These are phyloP conservation scores for Prunus yedoensis DNA, from an alignment of 331 rosid species.

Conservation along the genomic window DNA sequence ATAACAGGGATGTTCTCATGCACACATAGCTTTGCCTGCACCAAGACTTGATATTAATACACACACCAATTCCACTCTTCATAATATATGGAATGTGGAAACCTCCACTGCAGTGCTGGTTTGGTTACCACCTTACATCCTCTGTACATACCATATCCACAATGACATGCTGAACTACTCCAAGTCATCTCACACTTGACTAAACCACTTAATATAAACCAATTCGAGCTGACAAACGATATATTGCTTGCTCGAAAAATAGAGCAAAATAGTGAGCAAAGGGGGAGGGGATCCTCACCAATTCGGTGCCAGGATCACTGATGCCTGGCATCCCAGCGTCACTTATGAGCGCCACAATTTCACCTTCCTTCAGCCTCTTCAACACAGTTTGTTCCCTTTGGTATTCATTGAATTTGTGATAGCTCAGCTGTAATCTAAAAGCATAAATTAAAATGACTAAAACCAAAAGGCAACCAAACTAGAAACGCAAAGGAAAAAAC, in stretches of 20 bases:
- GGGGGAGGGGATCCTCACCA: slow-evolving; percentile 46
- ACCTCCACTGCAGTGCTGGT: background rate
- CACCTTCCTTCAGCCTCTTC: slow-evolving; percentile 81
- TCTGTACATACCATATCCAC: background rate
- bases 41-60: slow-evolving; percentile 11
- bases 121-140: too few relatives aligned
- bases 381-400: slow-evolving; percentile 81
- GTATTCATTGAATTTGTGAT: slow-evolving; percentile 88
- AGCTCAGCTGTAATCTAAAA: slow-evolving; percentile 73
- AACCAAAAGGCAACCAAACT: background rate
- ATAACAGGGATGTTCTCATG: slow-evolving; percentile 69
- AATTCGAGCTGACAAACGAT: background rate
- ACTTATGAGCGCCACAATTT: slow-evolving; percentile 75
- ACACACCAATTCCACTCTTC: background rate
- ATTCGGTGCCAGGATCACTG: slow-evolving; percentile 85
- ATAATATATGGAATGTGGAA: background rate
- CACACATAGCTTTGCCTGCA: slow-evolving; percentile 82
- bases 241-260: too few relatives aligned
- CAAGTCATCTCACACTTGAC: background rate
- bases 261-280: background rate
- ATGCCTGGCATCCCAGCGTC: slow-evolving; percentile 96
- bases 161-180: background rate
- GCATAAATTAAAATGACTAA: slow-evolving; percentile 29
- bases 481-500: background rate
- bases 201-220: background rate